Base-by-base conservation (phyloP, 2,329 filamentous ascomycete genomes). In the Diaporthe ampelina region DNA sequence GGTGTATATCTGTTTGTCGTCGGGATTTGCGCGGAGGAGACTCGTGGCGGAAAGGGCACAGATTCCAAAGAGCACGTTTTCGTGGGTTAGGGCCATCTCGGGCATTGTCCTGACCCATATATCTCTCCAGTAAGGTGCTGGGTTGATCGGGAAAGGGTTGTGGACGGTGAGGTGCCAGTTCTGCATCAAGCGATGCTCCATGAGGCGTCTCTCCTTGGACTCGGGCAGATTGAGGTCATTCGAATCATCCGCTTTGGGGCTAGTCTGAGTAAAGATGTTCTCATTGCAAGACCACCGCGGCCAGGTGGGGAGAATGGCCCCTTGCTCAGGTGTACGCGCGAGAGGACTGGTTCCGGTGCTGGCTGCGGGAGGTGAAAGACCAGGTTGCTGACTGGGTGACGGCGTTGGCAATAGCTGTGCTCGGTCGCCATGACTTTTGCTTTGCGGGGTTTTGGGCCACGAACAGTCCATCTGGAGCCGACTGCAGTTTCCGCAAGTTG, bases 151-250 rank as follows among this genome's bases (percentile, higher is more conserved):
- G 24, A 77, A 78, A 0, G 76, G 78, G 11, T 68, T 69, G 59
- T 67, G 61, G 7, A 78, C 65, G 13, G 75, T 76, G 32, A 74
- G 61, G 5, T 77, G 56, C 70, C 77, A 80, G 54, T 81, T 77
- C 32, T 80, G 79, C 77, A 80, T 78, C 32, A 81, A 74, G 1
- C 78, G 78, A 56, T 79, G 79, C 63, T 81, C 79, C n/a, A 80
- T 69, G 19, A 81, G 63, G 2, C 79, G 78, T 9, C 79, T 76
- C 7, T 68, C 59, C 3, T 69, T 77, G 7, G 78, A 78, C 70
- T 81, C 79, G 17, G 77, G 78, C 11, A 80, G 54, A 21, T 72
- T 73, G 8, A 73, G 72, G 4, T 74, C 73, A 26, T 73, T 70
- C 21, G 37, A 13, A 26, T 76, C 70, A 21, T 65, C 59, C 32